Conservation (phyloP, 148 eudicot species). For the Vaccinium darrowii region DNA sequence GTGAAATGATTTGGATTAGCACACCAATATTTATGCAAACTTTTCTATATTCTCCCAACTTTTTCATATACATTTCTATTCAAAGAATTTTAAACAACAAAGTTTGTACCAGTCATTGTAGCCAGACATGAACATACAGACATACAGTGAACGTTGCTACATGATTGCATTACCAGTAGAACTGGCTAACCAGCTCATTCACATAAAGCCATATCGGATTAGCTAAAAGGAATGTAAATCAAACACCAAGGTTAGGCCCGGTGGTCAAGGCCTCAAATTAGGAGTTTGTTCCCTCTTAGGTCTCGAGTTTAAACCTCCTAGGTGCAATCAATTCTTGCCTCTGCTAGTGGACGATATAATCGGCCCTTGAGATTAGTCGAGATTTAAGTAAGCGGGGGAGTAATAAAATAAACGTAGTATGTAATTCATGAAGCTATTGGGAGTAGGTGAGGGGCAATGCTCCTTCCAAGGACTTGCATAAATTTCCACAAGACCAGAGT, state of each 20-base stretch:
- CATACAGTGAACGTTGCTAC: background rate
- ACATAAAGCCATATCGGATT: background rate
- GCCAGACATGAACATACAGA: background rate
- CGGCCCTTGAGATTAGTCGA: background rate
- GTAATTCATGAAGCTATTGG: background rate
- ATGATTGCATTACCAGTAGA: background rate
- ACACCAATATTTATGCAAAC: background rate
- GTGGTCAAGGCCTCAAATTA: background rate
- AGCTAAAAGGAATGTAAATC: background rate
- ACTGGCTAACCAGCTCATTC: conserved; percentile 1
- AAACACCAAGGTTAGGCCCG: background rate
- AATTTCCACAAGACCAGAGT: background rate
- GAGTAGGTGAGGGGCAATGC: conserved; percentile 5
- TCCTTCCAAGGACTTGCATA: background rate
- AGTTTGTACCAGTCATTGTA: background rate
- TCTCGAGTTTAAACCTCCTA: background rate
- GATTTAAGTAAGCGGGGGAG: background rate
- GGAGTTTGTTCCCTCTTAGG: background rate
- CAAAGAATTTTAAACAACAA: background rate
- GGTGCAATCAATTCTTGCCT: background rate
- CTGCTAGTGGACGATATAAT: background rate
- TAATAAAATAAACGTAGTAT: background rate
- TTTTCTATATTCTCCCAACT: background rate
- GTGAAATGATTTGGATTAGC: background rate
- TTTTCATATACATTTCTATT: no score